Conservation (phyloP, 768 basidiomycete genomes). For the Mycena amicta region DNA sequence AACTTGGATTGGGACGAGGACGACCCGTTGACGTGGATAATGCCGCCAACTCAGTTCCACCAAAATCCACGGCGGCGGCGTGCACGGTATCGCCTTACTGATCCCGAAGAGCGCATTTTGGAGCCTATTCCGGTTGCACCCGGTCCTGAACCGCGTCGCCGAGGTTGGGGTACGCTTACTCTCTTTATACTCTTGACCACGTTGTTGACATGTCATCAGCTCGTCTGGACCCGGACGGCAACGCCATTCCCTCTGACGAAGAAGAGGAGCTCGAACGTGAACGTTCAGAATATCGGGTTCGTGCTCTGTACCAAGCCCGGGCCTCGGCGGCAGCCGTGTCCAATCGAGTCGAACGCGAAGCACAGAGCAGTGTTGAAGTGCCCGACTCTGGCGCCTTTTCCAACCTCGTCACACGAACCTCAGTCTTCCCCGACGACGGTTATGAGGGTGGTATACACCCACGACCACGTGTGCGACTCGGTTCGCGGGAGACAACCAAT, state of each 20-base stretch:
- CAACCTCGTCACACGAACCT: conserved; percentile 22
- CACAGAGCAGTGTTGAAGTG: conserved; percentile 8
- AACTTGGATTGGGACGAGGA: conserved; percentile 44
- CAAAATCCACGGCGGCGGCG: background rate
- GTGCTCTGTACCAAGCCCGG: conserved; percentile 32
- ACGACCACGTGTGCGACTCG: conserved; percentile 27
- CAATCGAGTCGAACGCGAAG: conserved; percentile 7
- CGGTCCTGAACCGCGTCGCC: conserved; percentile 30
- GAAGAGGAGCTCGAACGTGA: conserved; percentile 62
- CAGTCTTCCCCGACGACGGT: conserved; percentile 23
- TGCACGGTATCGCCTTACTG: background rate
- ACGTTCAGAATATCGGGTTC: conserved; percentile 50
- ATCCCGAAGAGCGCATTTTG: conserved; percentile 13
- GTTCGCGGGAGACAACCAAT: conserved; percentile 12
- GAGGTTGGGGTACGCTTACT: conserved; percentile 48
- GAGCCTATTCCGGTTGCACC: conserved; percentile 9
- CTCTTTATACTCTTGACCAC: conserved; percentile 6
- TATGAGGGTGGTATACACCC: conserved; percentile 4
- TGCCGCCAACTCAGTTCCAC: conserved; percentile 19
- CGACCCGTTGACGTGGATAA: conserved; percentile 35
- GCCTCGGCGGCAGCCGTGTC: conserved; percentile 19
- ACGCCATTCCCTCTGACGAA: conserved; percentile 64
- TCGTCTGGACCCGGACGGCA: conserved; percentile 59
- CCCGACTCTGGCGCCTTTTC: conserved; percentile 6
- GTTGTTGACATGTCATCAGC: conserved; percentile 29